Evolutionary conservation across 345 rosid species (phyloP), one percentile per base, ranked within the genome.

Genomic region (Salix exigua): DNA sequence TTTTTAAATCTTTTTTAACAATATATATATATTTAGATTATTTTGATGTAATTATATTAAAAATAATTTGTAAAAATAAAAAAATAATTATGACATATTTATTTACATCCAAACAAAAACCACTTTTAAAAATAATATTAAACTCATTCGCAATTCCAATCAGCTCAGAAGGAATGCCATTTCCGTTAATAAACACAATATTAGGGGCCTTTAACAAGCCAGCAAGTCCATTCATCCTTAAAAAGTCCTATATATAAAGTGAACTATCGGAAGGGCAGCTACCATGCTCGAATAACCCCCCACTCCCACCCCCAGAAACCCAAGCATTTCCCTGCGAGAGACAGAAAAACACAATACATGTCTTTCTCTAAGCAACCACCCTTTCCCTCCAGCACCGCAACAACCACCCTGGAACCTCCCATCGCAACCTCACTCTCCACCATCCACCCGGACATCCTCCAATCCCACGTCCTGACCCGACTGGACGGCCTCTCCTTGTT

Each of bases 401-500:
- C 50, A 14, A 50, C 25, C n/a, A 42, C 58, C 72, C 2, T 13
- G 16, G 28, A 17, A 46, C 21, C 66, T 33, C 17, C 75, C 58
- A 21, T 12, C 55, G 48, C 73, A 25, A 1, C 68, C 74, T 6
- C 81, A 12, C 78, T 88, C 78, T 75, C 90, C 72, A 35, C 76
- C 83, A 66, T 92, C 71, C 92, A 89, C 81, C 73, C 72, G 3
- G 91, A 94, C 73, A 84, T 94, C 75, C 71, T 92, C 65, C 88
- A 80, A 46, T 25, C 88, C 23, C 91, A 91, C 83, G 84, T 94
- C 82, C 73, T 94, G 48, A 83, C 90, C 17, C 90, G 92, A 3
- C 90, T 94, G 25, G 96, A 92, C 79, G 97, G 98, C 28, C 84
- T 86, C 19, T 50, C 90, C 8, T 81, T 94, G 14, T 90, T 92